A percentile compares a stretch with the other conserved stretches of the same genome.
phyloP scores from a whole-genome alignment of 2,329 filamentous ascomycete genomes.

The Magnaporthales sp. region DNA sequence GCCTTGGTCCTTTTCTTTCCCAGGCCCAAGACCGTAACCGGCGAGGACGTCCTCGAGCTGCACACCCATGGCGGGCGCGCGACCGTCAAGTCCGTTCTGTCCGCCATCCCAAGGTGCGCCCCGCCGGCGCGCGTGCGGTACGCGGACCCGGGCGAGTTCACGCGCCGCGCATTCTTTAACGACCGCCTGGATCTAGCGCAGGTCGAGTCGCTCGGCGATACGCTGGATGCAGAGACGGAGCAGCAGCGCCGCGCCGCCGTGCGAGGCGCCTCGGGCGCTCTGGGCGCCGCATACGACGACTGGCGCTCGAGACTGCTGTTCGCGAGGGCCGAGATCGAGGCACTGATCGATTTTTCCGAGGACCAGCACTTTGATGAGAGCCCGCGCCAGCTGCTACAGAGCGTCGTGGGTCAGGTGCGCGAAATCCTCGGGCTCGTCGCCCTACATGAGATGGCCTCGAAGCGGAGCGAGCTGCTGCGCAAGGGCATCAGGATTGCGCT shows the following conservation, averaged over 20 bases:
- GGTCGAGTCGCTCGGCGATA: constrained; percentile 58
- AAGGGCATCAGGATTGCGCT: constrained; percentile 81
- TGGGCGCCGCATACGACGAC: constrained; percentile 68
- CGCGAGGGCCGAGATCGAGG: constrained; percentile 85
- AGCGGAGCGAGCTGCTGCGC: constrained; percentile 73
- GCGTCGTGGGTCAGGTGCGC: constrained; percentile 57
- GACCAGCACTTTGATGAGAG: constrained; percentile 96
- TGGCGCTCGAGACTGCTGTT: constrained; percentile 74
- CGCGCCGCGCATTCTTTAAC: constrained; percentile 82
- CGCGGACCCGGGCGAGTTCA: constrained; percentile 94
- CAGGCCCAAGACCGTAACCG: constrained; percentile 73
- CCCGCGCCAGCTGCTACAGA: constrained; percentile 59
- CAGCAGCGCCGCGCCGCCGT: constrained; percentile 85
- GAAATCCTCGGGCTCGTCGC: constrained; percentile 54
- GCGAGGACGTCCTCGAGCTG: constrained; percentile 85
- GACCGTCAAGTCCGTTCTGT: constrained; percentile 77
- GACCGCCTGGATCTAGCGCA: constrained; percentile 79
- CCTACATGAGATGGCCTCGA: constrained; percentile 66
- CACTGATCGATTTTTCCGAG: constrained; percentile 93
- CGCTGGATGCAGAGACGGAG: constrained; percentile 68
- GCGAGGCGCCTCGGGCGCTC: constrained; percentile 59
- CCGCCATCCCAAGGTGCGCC: constrained; percentile 57
- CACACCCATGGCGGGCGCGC: constrained; percentile 92
- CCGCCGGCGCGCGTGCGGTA: constrained; percentile 53
- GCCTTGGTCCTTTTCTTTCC: constrained; percentile 81